Conservation (phyloP, 148 eudicot genomes). For the Vaccinium corymbosum region DNA sequence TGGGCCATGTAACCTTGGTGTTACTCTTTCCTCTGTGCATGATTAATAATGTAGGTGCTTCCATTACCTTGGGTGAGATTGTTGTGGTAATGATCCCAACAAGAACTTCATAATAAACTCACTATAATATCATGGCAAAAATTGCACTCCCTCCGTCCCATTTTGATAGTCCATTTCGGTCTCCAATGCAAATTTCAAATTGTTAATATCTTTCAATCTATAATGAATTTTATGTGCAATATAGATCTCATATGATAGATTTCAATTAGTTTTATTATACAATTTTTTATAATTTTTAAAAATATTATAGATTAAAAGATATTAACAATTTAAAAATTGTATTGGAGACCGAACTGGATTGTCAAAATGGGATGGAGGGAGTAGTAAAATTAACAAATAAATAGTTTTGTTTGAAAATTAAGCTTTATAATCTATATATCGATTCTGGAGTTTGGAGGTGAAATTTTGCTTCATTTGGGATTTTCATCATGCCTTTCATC, state of each 20-base stretch:
- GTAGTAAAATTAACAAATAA: not conserved
- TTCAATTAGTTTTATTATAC: too few relatives aligned
- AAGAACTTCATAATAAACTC: not conserved
- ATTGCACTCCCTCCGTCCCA: not conserved
- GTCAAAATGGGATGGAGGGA: too few relatives aligned
- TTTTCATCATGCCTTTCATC: not conserved
- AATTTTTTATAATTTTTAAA: too few relatives aligned
- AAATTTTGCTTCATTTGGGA: not conserved
- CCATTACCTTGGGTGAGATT: not conserved
- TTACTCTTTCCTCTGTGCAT: not conserved
- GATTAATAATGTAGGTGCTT: not conserved
- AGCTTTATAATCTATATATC: not conserved
- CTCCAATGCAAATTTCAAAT: too few relatives aligned
- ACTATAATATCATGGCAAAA: not conserved
- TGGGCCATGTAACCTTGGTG: not conserved
- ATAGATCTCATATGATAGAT: too few relatives aligned
- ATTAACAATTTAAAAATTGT: too few relatives aligned
- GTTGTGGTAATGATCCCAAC: not conserved
- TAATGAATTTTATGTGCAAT: too few relatives aligned
- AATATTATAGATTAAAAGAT: too few relatives aligned
- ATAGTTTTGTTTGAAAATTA: not conserved
- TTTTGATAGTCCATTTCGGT: too few relatives aligned
- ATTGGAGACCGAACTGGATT: too few relatives aligned
- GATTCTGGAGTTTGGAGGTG: not conserved
- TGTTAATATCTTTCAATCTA: too few relatives aligned